Evolutionary conservation across 345 rosid genomes (phyloP), one percentile per base, ranked within the genome.

Genomic region (Camelina laxa): DNA sequence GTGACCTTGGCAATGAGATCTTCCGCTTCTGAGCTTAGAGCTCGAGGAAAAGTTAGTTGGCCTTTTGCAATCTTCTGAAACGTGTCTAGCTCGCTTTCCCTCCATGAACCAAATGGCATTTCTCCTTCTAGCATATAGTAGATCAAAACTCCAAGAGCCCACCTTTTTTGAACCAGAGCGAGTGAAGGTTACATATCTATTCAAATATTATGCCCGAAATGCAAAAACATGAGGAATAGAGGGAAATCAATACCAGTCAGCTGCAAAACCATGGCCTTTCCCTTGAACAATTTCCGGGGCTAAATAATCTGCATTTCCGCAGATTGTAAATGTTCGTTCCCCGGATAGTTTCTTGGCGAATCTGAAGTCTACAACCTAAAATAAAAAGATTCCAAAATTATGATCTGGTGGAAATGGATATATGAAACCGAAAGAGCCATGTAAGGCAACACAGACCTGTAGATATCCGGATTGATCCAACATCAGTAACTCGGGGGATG

Each of bases 251-350:
- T 88, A 94, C 97, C 98, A 91, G 80, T 91, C 98, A 59, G 90
- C 93, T 21, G 93, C 80, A 36, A 88, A 77, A 83, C 91, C 93
- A 59, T 91, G 98, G 69, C 95, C 97, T 69, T 80, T 88, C 67
- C 98, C 98, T 82, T 88, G 91, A 62, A 93, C 85, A 21, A 91
- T 87, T 82, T 93, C 98, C 5, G 98, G 97, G 69, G 98, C 89
- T 77, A 88, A 84, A 51, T 80, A 89, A 81, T 91, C 95, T 7
- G 86, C 86, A 89, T 83, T 91, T 71, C 97, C 98, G 41, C 96
- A 88, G 49, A 89, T 83, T 44, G 98, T 94, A 82, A 82, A 94
- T 71, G 98, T 86, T 76, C 97, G 82, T 65, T 86, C 89, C 55
- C 75, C 82, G 7, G 87, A 79, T 54, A 89, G 61, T 81, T 85